Evolutionary conservation across 208 protist genomes (phyloP), one percentile per base, ranked within the genome.

Genomic region (Trypanosoma platydactyli): DNA sequence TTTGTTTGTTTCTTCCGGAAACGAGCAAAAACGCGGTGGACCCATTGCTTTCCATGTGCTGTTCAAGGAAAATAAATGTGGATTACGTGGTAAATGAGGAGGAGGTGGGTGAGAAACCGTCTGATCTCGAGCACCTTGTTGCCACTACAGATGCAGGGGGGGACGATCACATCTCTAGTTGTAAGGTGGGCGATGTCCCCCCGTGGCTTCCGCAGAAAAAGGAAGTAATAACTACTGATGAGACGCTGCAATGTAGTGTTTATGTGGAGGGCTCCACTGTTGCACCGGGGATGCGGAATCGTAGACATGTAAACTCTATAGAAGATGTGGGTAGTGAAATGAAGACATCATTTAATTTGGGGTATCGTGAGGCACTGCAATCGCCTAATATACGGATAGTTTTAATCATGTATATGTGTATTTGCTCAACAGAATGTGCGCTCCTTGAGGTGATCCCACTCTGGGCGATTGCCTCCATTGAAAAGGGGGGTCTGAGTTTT

Each of bases 391-490:
- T 52, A 16, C 66, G 67, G 33, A 30, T 55, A 18, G 65, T 79
- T 6, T 57, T 79, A 24, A 16, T 69, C 18, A 67, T 67, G 61
- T 67, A 67, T 20, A 67, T 67, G 61, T 67, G 61, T 22, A 67
- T 67, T 22, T 27, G 49, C 33, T 67, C 61, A 13, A 58, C 50
- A 50, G 61, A 67, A 50, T 67, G 48, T 49, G 61, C 61, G 1
- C 22, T 67, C n/a, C 35, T 67, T 7, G 70, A 86, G 61, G 75
- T 76, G 7, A 78, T 93, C 29, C 83, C 86, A 16, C 70, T 93
- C 27, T 93, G 86, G 84, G 45, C 70, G 0, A 80, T 84, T 13
- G 75, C 80, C 3, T 45, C 66, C 3, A 22, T 24, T 12, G 25
- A 33, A 27, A 22, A 50, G 6, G 83, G 82, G 22, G 86, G 86